These are phyloP conservation scores for Perkinsus olseni DNA, from an alignment of 169 alveolate species.

Conservation along the genomic window DNA sequence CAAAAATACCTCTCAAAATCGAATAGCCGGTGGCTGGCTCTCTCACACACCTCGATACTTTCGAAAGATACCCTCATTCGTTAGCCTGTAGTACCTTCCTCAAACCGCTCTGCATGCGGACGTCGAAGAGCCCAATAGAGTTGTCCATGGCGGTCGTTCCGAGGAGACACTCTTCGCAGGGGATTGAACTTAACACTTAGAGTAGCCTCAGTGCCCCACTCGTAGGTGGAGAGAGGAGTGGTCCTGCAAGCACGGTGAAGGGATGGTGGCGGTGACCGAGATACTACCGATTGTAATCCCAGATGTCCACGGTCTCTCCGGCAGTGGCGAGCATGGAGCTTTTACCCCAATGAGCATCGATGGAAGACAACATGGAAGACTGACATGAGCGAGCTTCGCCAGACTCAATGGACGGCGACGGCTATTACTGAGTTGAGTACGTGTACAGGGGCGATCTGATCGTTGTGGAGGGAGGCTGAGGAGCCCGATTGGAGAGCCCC, in stretches of 20 bases:
- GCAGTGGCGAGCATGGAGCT: slow-evolving; percentile 1
- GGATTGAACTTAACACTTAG: slow-evolving; percentile 86
- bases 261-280: background rate
- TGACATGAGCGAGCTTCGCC: background rate
- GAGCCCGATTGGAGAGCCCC: background rate
- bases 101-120: background rate
- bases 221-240: slow-evolving; percentile 41
- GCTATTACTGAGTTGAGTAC: background rate
- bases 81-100: background rate
- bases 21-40: background rate
- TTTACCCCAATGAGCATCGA: slow-evolving; percentile 9
- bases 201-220: slow-evolving; percentile 75
- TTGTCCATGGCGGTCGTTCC: slow-evolving; percentile 80
- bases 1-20: too few species aligned
- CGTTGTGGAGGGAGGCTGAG: background rate
- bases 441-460: background rate
- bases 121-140: slow-evolving; percentile 62
- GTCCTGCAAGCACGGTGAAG: slow-evolving; percentile 36
- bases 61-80: too few species aligned
- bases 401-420: background rate
- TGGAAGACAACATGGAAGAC: background rate
- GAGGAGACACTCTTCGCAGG: slow-evolving; percentile 60
- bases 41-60: background rate
- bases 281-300: slow-evolving; percentile 78
- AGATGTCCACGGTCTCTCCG: slow-evolving; percentile 41